Evolutionary conservation across 139 green algal species (phyloP).

Genomic region (Closterium sp.): DNA sequence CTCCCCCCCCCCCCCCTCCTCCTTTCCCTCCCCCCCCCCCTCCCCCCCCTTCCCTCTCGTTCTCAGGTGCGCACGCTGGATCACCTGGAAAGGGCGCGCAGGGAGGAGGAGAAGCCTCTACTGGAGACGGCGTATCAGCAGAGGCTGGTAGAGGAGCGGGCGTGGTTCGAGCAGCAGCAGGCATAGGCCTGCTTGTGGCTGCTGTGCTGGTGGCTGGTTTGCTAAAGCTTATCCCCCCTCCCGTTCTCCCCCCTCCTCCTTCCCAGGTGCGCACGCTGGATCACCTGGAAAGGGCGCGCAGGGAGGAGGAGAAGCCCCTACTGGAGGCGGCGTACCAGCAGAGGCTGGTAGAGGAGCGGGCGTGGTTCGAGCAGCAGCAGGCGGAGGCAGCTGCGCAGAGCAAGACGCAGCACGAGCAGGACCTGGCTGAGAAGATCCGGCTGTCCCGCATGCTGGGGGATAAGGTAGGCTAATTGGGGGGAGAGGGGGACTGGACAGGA

Average conservation of each 20-base stretch:
- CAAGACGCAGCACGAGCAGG: no score
- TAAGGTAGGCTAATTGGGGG: slow-evolving; percentile 17
- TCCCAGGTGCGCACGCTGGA: slow-evolving; percentile 65
- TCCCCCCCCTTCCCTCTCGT: no score
- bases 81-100: slow-evolving; percentile 86
- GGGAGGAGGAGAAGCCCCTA: slow-evolving; percentile 85
- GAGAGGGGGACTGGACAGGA: no score
- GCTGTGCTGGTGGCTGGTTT: no score
- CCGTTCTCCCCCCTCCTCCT: no score
- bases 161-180: slow-evolving; percentile 55
- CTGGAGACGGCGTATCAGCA: slow-evolving; percentile 45
- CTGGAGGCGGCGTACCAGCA: slow-evolving; percentile 45
- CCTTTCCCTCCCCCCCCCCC: no score
- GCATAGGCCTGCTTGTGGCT: slow-evolving; percentile 41
- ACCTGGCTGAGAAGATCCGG: no score
- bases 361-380: slow-evolving; percentile 55
- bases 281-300: slow-evolving; percentile 86
- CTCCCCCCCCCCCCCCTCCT: no score
- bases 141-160: slow-evolving; percentile 74
- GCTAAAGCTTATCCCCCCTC: no score
- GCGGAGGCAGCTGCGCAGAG: no score
- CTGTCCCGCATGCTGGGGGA: slow-evolving; percentile 54
- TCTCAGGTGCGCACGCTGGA: slow-evolving; percentile 66
- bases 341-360: slow-evolving; percentile 74
- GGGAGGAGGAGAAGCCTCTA: slow-evolving; percentile 85